Conservation (phyloP, 2,329 filamentous ascomycete genomes). For the Myotisia sp. region DNA sequence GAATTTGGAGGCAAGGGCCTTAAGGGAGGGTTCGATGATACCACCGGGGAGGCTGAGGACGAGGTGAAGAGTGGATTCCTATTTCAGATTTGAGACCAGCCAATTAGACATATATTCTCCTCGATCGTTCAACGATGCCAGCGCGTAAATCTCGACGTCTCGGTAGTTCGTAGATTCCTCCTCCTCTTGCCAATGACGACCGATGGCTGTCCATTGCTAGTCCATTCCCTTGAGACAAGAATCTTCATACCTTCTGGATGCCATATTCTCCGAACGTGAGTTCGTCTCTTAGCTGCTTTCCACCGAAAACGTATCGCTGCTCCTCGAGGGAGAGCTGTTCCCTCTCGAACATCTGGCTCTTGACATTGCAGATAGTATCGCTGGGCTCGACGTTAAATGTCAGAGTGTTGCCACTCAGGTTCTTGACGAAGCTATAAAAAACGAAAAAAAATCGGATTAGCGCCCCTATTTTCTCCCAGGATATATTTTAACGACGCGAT, state of each 20-base stretch:
- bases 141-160: no score
- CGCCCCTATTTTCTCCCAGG: slow-evolving; percentile 1
- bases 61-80: slow-evolving; percentile 53
- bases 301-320: slow-evolving; percentile 56
- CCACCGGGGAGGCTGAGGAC: slow-evolving; percentile 47
- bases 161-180: no score
- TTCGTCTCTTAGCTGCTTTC: slow-evolving; percentile 47
- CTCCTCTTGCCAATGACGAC: slow-evolving; percentile 1
- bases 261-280: slow-evolving; percentile 41
- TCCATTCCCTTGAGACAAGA: slow-evolving; percentile 48
- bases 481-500: slow-evolving; percentile 15
- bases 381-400: slow-evolving; percentile 54
- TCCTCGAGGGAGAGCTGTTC: slow-evolving; percentile 60
- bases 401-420: slow-evolving; percentile 60
- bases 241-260: slow-evolving; percentile 49
- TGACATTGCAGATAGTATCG: slow-evolving; percentile 58
- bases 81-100: slow-evolving; percentile 9
- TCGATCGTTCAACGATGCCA: not conserved
- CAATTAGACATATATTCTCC: not conserved
- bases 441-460: slow-evolving; percentile 9
- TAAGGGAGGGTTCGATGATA: slow-evolving; percentile 43
- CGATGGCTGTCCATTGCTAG: not conserved
- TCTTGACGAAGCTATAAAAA: slow-evolving; percentile 53
- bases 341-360: slow-evolving; percentile 67
- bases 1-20: slow-evolving; percentile 68